Evolutionary conservation across 257 asterid genomes (phyloP).

Genomic region (Scutellaria barbata): DNA sequence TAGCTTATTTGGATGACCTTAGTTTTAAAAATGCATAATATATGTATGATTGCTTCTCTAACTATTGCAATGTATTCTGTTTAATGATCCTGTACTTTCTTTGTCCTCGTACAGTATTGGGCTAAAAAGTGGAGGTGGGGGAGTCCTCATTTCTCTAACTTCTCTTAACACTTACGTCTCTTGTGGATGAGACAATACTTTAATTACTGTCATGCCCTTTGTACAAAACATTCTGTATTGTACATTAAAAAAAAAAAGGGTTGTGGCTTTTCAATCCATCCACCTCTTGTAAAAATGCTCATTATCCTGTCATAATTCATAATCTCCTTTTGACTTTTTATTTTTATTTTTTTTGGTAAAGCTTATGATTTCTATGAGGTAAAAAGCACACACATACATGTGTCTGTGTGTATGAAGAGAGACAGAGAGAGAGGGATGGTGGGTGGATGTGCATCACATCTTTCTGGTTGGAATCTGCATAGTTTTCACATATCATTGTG

Average conservation of each 20-base stretch:
- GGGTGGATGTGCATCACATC: not conserved
- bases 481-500: not conserved
- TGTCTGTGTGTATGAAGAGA: not conserved
- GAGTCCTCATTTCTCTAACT: conserved; percentile 8
- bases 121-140: not conserved
- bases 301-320: not conserved
- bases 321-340: not conserved
- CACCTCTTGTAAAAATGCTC: conserved; percentile 21
- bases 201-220: conserved; percentile 14
- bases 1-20: not conserved
- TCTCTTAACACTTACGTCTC: not conserved
- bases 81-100: not conserved
- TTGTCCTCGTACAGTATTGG: not conserved
- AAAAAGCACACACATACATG: not conserved
- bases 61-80: conserved; percentile 17
- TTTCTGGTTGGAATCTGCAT: conserved; percentile 5
- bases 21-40: not conserved
- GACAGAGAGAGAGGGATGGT: not conserved
- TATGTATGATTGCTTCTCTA: conserved; percentile 2
- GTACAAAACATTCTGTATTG: not conserved
- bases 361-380: not conserved
- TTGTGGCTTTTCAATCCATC: not conserved
- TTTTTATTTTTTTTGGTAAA: not conserved
- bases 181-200: not conserved
- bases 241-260: not conserved